These are phyloP conservation scores for Pisolithus albus DNA, from an alignment of 768 basidiomycete species.

Conservation along the genomic window DNA sequence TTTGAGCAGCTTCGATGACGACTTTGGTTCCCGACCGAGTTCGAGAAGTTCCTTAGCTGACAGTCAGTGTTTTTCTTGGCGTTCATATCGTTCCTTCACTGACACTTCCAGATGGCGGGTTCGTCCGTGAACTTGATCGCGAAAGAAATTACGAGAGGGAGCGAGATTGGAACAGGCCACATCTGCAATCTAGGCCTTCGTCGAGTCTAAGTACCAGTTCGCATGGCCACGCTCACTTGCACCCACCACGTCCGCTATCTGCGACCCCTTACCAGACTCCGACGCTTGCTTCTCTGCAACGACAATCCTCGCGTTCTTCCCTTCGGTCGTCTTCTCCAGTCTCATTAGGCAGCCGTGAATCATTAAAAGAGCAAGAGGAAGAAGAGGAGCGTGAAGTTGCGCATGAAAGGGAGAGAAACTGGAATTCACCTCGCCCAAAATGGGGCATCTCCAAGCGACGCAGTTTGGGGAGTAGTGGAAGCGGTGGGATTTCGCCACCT, in stretches of 20 bases:
- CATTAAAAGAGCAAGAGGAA: constrained; percentile 25
- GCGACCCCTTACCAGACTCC: constrained; percentile 31
- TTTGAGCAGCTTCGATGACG: constrained; percentile 35
- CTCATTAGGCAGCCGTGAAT: constrained; percentile 28
- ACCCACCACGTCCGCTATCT: constrained; percentile 36
- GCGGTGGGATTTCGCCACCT: constrained; percentile 10
- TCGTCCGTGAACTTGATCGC: constrained; percentile 33
- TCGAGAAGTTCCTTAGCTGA: constrained; percentile 47
- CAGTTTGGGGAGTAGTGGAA: constrained; percentile 5
- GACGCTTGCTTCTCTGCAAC: constrained; percentile 25
- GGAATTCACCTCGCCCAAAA: constrained; percentile 59
- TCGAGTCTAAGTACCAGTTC: constrained; percentile 38
- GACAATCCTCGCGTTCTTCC: constrained; percentile 28
- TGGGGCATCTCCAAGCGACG: constrained; percentile 34
- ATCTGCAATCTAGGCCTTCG: constrained; percentile 33
- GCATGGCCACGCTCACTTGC: constrained; percentile 29
- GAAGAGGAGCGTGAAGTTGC: constrained; percentile 28
- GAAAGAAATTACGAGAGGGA: constrained; percentile 45
- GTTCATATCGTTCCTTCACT: neutral
- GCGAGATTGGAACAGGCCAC: constrained; percentile 49
- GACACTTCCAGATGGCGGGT: constrained; percentile 37
- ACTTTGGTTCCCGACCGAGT: constrained; percentile 36
- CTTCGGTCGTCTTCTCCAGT: constrained; percentile 38
- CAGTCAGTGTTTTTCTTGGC: constrained; percentile 31
- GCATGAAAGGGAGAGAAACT: constrained; percentile 61